Base-by-base conservation (phyloP, 495 filamentous ascomycete genomes). In the Durotheca rogersii region DNA sequence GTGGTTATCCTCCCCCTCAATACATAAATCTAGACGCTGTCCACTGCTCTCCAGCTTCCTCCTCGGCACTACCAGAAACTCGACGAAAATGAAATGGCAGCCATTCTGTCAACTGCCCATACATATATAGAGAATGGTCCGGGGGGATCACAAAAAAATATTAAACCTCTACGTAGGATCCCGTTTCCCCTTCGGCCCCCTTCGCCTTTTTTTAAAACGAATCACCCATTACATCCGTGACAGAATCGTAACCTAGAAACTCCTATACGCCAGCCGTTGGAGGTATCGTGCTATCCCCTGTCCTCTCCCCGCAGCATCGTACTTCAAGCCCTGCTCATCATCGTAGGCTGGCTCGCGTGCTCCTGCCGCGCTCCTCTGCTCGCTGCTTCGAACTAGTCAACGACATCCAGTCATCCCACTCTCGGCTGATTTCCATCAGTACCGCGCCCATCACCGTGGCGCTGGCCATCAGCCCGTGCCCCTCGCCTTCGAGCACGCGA, bases 381-480 rank as follows among this genome's bases (percentile, higher is more conserved):
- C 59, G 55, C 34, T 54, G 58, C 18, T 45, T 55, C 19, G 62
- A 61, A 19, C 55, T 66, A 23, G 62, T 63, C 0, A 87, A 72
- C 34, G 73, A 78, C 53, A 79, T 83, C 91, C 92, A 96, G 51
- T 96, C 90, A 49, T 93, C 89, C 94, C 92, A 97, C 64, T 98
- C 94, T 33, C 80, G 79, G 23, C 88, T 87, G 59, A 98, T 93
- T 68, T 98, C 93, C 67, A 89, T 94, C 55, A 98, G 66, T 15
- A 97, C 87, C 42, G 83, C 82, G 17, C 89, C 86, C 94, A 99
- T 97, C 16, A 99, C 92, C 12, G 71, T 69, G 6, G 93, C 92
- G 41, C 86, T 92, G 0, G 94, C 93, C 93, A 99, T 99, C 31
- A 99, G 70, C 0, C 94, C 94, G 61, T 99, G 93, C 3, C 90